Evolutionary conservation across 139 green algal species (phyloP).

Genomic region (Spirogloea muscicola): DNA sequence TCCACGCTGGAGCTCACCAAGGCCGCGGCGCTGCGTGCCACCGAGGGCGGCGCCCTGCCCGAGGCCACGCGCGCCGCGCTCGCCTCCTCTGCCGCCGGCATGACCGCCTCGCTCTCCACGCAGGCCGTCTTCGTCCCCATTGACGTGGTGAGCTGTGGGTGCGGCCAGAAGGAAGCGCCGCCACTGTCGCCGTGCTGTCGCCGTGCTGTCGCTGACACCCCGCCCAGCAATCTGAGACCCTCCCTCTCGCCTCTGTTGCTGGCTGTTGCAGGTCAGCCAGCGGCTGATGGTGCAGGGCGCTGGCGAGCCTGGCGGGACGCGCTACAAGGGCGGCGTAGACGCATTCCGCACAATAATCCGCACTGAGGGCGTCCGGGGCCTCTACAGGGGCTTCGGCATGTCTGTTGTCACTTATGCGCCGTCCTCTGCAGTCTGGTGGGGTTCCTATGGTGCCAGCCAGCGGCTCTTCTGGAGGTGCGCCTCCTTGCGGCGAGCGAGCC

Average conservation of each 20-base stretch:
- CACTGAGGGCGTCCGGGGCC: conserved; percentile 76
- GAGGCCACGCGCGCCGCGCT: conserved; percentile 51
- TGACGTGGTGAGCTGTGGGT: conserved; percentile 77
- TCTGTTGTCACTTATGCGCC: conserved; percentile 82
- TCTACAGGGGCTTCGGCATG: conserved; percentile 86
- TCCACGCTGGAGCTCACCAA: conserved; percentile 68
- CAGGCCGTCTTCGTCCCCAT: conserved; percentile 84
- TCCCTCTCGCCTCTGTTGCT: too few relatives aligned
- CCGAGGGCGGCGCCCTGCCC: conserved; percentile 24
- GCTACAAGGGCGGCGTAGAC: conserved; percentile 54
- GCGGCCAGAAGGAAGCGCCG: too few relatives aligned
- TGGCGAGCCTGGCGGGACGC: not conserved
- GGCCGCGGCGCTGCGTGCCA: conserved; percentile 49
- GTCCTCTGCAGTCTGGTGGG: conserved; percentile 73
- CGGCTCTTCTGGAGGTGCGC: conserved; percentile 69
- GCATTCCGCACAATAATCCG: conserved; percentile 71
- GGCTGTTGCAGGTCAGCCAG: conserved; percentile 48
- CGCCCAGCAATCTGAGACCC: too few relatives aligned
- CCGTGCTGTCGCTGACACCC: too few relatives aligned
- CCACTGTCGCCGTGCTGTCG: too few relatives aligned
- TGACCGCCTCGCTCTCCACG: conserved; percentile 61
- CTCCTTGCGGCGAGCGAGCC: too few relatives aligned
- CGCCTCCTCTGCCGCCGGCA: conserved; percentile 57
- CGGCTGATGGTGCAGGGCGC: conserved; percentile 66
- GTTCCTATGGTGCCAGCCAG: conserved; percentile 78